Percentiles rank a stretch among this genome's conserved stretches.
phyloP scores from a whole-genome alignment of 805 yeast genomes.

The Teunomyces aglyptinius region DNA sequence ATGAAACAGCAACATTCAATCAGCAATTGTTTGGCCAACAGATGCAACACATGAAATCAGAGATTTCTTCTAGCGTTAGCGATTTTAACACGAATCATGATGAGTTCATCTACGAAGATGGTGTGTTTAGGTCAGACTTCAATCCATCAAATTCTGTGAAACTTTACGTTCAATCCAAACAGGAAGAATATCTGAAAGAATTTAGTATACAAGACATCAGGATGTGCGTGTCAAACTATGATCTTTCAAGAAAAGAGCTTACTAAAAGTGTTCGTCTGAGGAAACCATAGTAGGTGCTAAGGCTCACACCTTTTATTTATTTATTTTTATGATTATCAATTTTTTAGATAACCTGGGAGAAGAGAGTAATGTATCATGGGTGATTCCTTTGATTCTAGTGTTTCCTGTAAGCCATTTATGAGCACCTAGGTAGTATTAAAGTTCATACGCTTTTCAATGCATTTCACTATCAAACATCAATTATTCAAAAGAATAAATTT shows the following conservation, averaged over 20 bases:
- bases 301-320: no score
- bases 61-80: constrained; percentile 12
- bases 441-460: no score
- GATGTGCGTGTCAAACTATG: neutral
- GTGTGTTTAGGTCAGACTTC: constrained; percentile 28
- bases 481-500: no score
- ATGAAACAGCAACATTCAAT: neutral
- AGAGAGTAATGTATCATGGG: no score
- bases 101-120: constrained; percentile 16
- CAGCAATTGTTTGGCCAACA: constrained; percentile 1
- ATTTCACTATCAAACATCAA: no score
- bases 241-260: constrained; percentile 4
- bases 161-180: constrained; percentile 7
- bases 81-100: constrained; percentile 11
- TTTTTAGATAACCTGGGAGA: no score
- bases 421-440: no score
- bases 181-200: constrained; percentile 10
- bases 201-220: neutral
- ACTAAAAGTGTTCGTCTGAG: constrained; percentile 1
- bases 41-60: constrained; percentile 6
- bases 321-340: no score
- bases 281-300: neutral
- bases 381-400: no score
- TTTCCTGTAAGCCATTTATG: no score
- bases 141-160: constrained; percentile 17